Conservation (phyloP, 139 green algal species). For the Micractinium conductrix region DNA sequence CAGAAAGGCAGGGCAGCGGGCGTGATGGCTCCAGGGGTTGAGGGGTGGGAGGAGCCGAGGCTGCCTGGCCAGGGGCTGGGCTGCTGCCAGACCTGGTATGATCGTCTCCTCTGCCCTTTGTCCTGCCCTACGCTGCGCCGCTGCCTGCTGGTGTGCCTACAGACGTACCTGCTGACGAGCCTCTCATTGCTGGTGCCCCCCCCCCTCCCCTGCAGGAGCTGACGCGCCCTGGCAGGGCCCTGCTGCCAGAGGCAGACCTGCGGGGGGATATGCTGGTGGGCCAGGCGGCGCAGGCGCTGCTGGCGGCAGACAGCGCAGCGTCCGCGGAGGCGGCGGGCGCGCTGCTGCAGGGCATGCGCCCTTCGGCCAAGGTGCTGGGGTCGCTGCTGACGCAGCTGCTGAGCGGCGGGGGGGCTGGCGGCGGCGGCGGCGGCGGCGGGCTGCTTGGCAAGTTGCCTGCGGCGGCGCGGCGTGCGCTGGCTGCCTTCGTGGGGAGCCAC, state of each 20-base stretch:
- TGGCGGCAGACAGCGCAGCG: neutral
- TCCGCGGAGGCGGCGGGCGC: neutral
- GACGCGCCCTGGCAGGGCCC: neutral
- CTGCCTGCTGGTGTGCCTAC: too few relatives aligned
- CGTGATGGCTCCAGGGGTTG: neutral
- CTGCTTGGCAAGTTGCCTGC: neutral
- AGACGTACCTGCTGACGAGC: neutral
- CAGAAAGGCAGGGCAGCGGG: neutral
- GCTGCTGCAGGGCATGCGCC: constrained; percentile 11
- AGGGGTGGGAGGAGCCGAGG: neutral
- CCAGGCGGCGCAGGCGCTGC: constrained; percentile 25
- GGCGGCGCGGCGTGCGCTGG: neutral
- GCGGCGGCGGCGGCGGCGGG: neutral
- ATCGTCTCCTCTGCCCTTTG: neutral
- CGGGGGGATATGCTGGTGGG: constrained; percentile 21
- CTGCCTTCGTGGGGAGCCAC: constrained; percentile 18
- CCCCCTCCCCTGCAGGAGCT: neutral
- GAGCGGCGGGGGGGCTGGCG: neutral
- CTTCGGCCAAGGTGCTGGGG: constrained; percentile 21
- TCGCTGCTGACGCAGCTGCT: constrained; percentile 4
- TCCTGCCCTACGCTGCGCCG: too few relatives aligned
- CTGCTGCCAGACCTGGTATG: too few relatives aligned
- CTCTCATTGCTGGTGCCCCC: neutral
- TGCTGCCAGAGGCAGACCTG: constrained; percentile 25
- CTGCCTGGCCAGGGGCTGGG: too few relatives aligned